These are phyloP conservation scores for Nephelium lappaceum DNA, from an alignment of 345 rosid species.

Conservation along the genomic window DNA sequence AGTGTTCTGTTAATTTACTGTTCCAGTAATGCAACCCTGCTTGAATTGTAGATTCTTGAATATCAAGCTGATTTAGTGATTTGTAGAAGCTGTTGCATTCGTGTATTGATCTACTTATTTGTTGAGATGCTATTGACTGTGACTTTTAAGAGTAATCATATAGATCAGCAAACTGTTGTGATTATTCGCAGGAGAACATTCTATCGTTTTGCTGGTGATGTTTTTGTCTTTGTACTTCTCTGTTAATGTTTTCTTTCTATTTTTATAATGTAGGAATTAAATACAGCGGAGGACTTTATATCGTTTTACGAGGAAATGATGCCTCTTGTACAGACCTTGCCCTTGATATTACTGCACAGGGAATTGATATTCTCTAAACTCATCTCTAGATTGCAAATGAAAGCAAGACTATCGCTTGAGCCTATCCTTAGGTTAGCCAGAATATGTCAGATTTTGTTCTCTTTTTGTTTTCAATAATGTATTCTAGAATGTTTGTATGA, in stretches of 20 bases:
- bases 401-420: constrained; percentile 87
- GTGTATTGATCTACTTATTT: background rate
- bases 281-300: constrained; percentile 91
- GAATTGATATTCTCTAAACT: constrained; percentile 69
- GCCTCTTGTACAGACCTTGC: constrained; percentile 72
- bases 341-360: constrained; percentile 63
- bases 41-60: no score
- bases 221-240: constrained; percentile 6
- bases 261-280: constrained; percentile 62
- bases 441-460: constrained; percentile 6
- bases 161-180: background rate
- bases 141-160: background rate
- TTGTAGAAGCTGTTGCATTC: no score
- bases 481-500: background rate
- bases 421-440: constrained; percentile 73
- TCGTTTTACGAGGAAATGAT: constrained; percentile 71
- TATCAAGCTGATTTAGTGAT: no score
- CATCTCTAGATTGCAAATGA: constrained; percentile 67
- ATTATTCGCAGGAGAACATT: background rate
- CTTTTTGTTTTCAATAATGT: background rate
- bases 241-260: constrained; percentile 16
- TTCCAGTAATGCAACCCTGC: background rate
- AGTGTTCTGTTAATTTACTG: background rate
- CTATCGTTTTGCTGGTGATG: background rate
- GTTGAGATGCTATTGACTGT: background rate